Conservation (phyloP, 2,329 filamentous ascomycete genomes). For the Tolypocladium cylindrosporum region DNA sequence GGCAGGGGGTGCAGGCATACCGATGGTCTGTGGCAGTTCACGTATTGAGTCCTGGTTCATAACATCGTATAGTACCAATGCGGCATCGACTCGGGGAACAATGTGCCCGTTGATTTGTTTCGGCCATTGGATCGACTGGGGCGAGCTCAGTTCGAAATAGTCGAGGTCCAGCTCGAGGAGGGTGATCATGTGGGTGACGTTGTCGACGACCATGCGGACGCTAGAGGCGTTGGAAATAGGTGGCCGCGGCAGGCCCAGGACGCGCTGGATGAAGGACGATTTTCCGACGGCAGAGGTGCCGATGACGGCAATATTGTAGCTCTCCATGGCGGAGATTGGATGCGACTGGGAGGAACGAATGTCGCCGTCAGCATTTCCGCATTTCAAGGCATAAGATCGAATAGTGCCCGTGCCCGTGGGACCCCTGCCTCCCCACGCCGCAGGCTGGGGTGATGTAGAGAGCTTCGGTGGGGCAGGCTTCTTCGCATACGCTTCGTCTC, state of each 20-base stretch:
- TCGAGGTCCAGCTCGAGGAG: constrained; percentile 58
- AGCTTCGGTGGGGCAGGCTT: neutral
- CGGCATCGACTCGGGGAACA: constrained; percentile 70
- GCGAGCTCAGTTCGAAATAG: constrained; percentile 49
- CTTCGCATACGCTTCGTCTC: neutral
- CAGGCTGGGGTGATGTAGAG: neutral
- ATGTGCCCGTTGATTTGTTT: constrained; percentile 60
- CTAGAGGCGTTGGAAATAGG: constrained; percentile 45
- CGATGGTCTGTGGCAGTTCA: constrained; percentile 64
- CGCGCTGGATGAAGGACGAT: constrained; percentile 56
- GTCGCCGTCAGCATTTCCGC: constrained; percentile 3
- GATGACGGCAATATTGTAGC: constrained; percentile 56
- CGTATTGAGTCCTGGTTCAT: constrained; percentile 66
- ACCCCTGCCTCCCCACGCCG: constrained; percentile 12
- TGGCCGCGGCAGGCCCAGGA: constrained; percentile 43
- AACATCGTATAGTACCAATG: constrained; percentile 80
- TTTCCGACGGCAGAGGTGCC: constrained; percentile 58
- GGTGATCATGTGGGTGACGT: constrained; percentile 46
- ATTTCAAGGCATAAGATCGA: constrained; percentile 2
- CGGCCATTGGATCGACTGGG: constrained; percentile 53
- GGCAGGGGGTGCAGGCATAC: constrained; percentile 34
- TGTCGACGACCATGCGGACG: constrained; percentile 48
- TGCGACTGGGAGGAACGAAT: constrained; percentile 14
- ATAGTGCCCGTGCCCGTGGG: constrained; percentile 4
- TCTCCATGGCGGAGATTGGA: constrained; percentile 37